Evolutionary conservation across 2,329 filamentous ascomycete species (phyloP).

Genomic region (Sodiomyces alkalinus): DNA sequence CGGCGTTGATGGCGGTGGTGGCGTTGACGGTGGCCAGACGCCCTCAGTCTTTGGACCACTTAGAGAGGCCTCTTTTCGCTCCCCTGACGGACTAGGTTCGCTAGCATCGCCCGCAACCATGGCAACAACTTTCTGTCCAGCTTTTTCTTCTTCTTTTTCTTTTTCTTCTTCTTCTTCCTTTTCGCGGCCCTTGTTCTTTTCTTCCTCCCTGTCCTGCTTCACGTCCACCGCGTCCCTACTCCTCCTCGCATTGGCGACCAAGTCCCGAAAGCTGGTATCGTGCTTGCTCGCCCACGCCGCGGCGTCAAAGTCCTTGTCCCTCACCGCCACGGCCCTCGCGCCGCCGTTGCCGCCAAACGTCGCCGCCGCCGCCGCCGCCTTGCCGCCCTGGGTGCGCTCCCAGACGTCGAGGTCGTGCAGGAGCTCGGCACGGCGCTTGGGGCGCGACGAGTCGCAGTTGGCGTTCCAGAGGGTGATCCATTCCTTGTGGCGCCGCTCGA

Average conservation of each 20-base stretch:
- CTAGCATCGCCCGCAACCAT: too few species aligned
- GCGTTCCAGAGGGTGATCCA: conserved; percentile 96
- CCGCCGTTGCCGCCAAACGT: conserved; percentile 13
- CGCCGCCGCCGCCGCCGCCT: conserved; percentile 22
- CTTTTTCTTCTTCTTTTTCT: too few species aligned
- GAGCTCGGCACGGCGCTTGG: conserved; percentile 55
- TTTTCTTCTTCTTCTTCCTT: conserved; percentile 2
- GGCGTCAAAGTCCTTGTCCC: conserved; percentile 80
- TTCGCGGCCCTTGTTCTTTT: conserved; percentile 2
- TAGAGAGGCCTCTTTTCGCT: too few species aligned
- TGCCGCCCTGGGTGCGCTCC: conserved; percentile 68
- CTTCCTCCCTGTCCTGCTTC: conserved; percentile 7
- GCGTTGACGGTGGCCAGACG: too few species aligned
- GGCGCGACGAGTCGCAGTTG: conserved; percentile 73
- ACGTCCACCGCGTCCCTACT: conserved; percentile 28
- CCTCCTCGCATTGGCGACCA: conserved; percentile 62
- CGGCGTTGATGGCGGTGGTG: too few species aligned
- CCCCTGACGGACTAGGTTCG: too few species aligned
- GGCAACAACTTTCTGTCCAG: too few species aligned
- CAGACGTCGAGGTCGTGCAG: conserved; percentile 68
- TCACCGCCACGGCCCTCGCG: conserved; percentile 37
- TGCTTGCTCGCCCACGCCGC: conserved; percentile 61
- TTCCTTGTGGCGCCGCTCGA: conserved; percentile 74
- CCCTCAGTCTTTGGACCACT: too few species aligned
- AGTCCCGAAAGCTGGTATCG: conserved; percentile 56